A percentile compares a stretch with the other conserved stretches of the same genome.
Conservation (phyloP, 345 rosid genomes). For the Clarkia xantiana region DNA sequence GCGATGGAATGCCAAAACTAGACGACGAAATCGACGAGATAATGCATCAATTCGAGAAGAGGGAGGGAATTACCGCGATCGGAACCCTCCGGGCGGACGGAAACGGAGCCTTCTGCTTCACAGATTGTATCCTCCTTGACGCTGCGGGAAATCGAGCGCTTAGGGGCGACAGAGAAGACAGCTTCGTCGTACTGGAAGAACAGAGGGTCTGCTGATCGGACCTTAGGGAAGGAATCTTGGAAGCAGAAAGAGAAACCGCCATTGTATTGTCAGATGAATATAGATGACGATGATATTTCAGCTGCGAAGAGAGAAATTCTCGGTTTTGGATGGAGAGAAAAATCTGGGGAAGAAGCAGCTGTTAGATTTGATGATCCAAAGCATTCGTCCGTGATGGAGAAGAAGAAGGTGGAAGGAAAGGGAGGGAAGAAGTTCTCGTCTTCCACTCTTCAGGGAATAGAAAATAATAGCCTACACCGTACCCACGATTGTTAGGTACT, state of each 20-base stretch:
- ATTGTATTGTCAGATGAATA: constrained; percentile 10
- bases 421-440: no score
- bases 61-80: constrained; percentile 5
- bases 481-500: no score
- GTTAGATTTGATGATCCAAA: no score
- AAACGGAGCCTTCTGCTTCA: neutral
- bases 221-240: constrained; percentile 15
- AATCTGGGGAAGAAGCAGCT: no score
- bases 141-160: neutral
- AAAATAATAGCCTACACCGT: no score
- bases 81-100: constrained; percentile 4
- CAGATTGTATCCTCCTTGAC: neutral
- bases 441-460: no score
- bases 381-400: no score
- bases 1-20: no score
- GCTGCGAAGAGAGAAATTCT: no score
- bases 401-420: no score
- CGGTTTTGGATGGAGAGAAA: no score
- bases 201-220: neutral
- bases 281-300: neutral
- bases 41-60: neutral
- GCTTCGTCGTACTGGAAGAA: constrained; percentile 3
- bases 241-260: constrained; percentile 39
- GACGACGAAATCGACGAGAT: neutral
- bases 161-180: constrained; percentile 9